phyloP scores from a whole-genome alignment of 192 early-diverging fungal species.

The Coemansia sp. region DNA sequence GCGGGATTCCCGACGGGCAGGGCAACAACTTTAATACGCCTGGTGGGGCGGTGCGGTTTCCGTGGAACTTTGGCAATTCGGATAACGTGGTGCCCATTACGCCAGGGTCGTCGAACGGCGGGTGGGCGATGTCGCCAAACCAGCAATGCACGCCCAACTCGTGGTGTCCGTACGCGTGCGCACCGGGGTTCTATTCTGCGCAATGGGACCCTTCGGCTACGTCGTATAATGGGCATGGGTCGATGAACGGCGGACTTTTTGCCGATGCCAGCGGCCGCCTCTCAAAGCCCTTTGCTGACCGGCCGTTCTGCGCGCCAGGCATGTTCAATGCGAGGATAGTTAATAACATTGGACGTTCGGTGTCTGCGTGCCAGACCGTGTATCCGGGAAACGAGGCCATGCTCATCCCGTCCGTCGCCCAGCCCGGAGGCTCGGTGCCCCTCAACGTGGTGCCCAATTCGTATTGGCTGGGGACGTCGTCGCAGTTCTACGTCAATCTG shows the following conservation, averaged over 20 bases:
- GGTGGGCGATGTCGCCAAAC: slow-evolving; percentile 55
- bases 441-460: slow-evolving; percentile 44
- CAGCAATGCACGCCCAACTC: slow-evolving; percentile 31
- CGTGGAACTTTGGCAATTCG: slow-evolving; percentile 44
- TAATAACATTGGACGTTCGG: slow-evolving; percentile 39
- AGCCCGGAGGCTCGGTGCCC: slow-evolving; percentile 8
- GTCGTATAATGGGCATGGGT: slow-evolving; percentile 34
- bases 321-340: slow-evolving; percentile 37
- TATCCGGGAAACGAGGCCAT: slow-evolving; percentile 55
- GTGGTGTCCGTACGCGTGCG: slow-evolving; percentile 52
- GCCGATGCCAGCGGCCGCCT: slow-evolving; percentile 28
- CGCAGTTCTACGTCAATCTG: slow-evolving; percentile 52
- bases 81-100: slow-evolving; percentile 49
- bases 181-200: slow-evolving; percentile 46
- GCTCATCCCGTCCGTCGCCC: slow-evolving; percentile 50
- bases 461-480: slow-evolving; percentile 53
- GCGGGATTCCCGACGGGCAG: slow-evolving; percentile 39
- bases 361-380: slow-evolving; percentile 52
- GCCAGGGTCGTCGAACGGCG: slow-evolving; percentile 25
- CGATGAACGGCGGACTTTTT: slow-evolving; percentile 52
- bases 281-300: slow-evolving; percentile 29
- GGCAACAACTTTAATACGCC: slow-evolving; percentile 43
- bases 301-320: slow-evolving; percentile 36
- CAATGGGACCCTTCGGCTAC: slow-evolving; percentile 40
- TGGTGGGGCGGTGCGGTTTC: slow-evolving; percentile 36